phyloP scores from a whole-genome alignment of 345 rosid genomes.

The Eucalyptus pauciflora region DNA sequence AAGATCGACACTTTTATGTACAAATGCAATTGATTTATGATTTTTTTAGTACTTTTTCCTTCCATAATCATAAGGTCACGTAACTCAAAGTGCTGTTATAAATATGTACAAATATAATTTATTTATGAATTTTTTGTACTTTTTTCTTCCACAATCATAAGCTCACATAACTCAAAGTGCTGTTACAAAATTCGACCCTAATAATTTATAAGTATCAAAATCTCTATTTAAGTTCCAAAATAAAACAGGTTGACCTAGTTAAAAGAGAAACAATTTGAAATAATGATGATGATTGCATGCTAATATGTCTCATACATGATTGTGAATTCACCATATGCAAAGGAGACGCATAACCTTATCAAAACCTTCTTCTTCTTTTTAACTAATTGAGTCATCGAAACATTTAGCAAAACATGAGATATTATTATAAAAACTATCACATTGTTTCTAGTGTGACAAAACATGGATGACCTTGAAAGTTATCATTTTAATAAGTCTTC shows the following conservation, averaged over 20 bases:
- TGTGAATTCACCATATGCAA: not conserved
- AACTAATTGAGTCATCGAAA: not conserved
- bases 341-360: not conserved
- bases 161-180: not conserved
- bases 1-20: too few species aligned
- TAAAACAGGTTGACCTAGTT: not conserved
- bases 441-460: not conserved
- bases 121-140: too few species aligned
- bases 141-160: not conserved
- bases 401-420: not conserved
- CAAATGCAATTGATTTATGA: too few species aligned
- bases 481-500: not conserved
- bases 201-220: not conserved
- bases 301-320: not conserved
- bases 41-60: too few species aligned
- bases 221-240: not conserved
- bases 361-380: not conserved
- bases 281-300: not conserved
- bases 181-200: not conserved
- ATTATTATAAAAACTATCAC: not conserved
- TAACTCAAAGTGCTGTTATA: too few species aligned
- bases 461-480: not conserved
- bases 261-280: not conserved
- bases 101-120: too few species aligned
- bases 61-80: too few species aligned